Evolutionary conservation across 2,329 filamentous ascomycete species (phyloP), one percentile per base, ranked within the genome.

Genomic region (Neonectria punicea): DNA sequence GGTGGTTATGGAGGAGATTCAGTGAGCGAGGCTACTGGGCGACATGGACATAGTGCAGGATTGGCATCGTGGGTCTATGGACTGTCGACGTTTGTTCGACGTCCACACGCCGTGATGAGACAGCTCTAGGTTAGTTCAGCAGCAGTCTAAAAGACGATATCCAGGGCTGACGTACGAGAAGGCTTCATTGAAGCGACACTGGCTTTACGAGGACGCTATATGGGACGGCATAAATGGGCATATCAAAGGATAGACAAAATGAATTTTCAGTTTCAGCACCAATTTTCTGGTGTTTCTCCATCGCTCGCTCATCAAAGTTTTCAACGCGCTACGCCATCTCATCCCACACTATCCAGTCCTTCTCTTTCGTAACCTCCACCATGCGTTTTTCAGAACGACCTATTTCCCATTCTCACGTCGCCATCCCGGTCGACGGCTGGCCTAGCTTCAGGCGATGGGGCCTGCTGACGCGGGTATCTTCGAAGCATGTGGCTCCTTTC

Each of bases 1-100:
- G 70, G 74, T 72, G 39, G 72, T 65, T 20, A 75, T 74, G 73
- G 71, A 69, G 18, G 72, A 73, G 49, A 75, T 76, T 11, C 63
- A 76, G 64, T 76, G 46, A 71, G 11, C 36, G 28, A 10, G 49
- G 30, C 6, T 20, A n/a, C 28, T 44, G 32, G 39, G 16, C 30
- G 34, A 30, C 22, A 44, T 22, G 39, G 61, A 22, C 22, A 34
- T 36, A 30, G n/a, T 34, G n/a, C n/a, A 51, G 30, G 18, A 30
- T 20, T 51, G 30, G 49, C 28, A 50, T 30, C 47, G 47, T 32
- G 10, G 16, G 7, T 32, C 28, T 34, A 34, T 9, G 49, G 49
- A 51, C 49, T 51, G 10, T 16, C 43, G 11, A 50, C 36, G 22
- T 20, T 25, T 16, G 39, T 55, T 49, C 18, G 18, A 49, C n/a